Conservation (phyloP, 1,139 yeast species). For the Hemisphaericaspora subhashii region DNA sequence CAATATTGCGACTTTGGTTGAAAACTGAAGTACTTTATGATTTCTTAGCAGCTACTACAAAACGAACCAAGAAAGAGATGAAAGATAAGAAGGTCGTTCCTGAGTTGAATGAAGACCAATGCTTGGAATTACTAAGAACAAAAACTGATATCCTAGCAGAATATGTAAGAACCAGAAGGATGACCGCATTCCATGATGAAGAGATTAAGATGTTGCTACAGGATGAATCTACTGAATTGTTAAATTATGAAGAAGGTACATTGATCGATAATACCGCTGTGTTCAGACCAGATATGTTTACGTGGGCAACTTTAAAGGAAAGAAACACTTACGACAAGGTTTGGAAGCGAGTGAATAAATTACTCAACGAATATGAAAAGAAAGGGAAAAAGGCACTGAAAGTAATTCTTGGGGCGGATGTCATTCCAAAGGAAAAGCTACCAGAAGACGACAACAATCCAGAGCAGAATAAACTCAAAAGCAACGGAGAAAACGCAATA, state of each 20-base stretch:
- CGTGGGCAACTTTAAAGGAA: not conserved
- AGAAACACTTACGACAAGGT: not conserved
- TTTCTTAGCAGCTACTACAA: conserved; percentile 16
- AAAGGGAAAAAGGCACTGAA: too few species aligned
- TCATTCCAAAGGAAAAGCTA: too few species aligned
- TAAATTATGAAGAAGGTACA: not conserved
- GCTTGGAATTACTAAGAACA: conserved; percentile 23
- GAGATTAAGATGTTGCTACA: not conserved
- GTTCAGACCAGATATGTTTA: not conserved
- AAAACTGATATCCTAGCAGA: conserved; percentile 20
- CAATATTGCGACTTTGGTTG: conserved; percentile 33
- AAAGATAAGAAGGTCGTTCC: conserved; percentile 15
- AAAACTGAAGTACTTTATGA: conserved; percentile 18
- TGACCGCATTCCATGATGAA: not conserved
- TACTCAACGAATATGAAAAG: too few species aligned
- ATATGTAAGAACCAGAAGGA: not conserved
- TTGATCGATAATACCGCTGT: not conserved
- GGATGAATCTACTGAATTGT: not conserved
- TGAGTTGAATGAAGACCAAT: conserved; percentile 31
- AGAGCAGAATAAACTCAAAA: too few species aligned
- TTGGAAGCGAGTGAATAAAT: not conserved
- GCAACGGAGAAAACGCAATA: too few species aligned
- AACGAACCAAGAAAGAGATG: conserved; percentile 3
- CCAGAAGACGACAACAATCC: too few species aligned
- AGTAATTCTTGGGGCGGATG: too few species aligned